Percentiles rank a stretch among this genome's conserved stretches.
Conservation (phyloP, 345 rosid species). For the Clarkia xantiana region DNA sequence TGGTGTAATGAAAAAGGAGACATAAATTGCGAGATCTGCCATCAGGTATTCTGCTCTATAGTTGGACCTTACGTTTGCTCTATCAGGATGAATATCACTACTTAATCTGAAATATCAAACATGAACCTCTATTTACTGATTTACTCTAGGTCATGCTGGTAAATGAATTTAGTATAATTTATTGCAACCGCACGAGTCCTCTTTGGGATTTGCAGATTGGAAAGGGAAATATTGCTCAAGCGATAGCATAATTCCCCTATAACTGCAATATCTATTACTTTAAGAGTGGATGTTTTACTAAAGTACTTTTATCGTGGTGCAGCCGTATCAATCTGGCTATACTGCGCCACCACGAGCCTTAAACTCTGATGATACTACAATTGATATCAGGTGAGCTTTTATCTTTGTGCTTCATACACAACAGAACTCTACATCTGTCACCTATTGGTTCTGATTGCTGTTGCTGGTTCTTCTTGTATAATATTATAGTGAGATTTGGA, state of each 20-base stretch:
- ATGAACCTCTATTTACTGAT: too few relatives aligned
- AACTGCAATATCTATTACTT: too few relatives aligned
- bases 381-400: conserved; percentile 59
- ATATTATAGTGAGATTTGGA: conserved; percentile 52
- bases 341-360: conserved; percentile 63
- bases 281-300: too few relatives aligned
- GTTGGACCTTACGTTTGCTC: not conserved
- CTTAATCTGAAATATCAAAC: too few relatives aligned
- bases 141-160: too few relatives aligned
- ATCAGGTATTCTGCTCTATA: conserved; percentile 49
- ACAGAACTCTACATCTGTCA: too few relatives aligned
- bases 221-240: too few relatives aligned
- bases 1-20: conserved; percentile 98
- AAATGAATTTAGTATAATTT: too few relatives aligned
- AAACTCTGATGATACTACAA: conserved; percentile 41
- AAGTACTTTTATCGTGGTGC: conserved; percentile 7
- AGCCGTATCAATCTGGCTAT: conserved; percentile 85
- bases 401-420: not conserved
- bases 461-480: conserved; percentile 4
- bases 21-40: conserved; percentile 83
- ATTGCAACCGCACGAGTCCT: too few relatives aligned
- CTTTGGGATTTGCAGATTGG: too few relatives aligned
- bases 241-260: too few relatives aligned
- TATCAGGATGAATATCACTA: not conserved
- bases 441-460: not conserved